Percentiles rank a stretch among this genome's conserved stretches.
phyloP scores from a whole-genome alignment of 2,329 filamentous ascomycete genomes.

The Trichoderma endophyticum region DNA sequence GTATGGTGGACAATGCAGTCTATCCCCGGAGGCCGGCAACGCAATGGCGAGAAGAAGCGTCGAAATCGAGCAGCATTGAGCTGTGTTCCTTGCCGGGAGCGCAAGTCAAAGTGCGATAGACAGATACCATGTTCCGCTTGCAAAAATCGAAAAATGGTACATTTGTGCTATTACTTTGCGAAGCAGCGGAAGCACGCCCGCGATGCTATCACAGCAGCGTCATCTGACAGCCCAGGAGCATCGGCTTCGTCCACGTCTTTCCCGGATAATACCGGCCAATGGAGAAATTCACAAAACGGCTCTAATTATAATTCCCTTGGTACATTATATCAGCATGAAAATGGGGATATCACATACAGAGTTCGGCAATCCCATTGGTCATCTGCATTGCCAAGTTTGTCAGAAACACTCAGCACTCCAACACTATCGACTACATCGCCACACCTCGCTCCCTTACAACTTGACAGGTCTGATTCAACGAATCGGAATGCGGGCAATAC shows the following conservation, averaged over 20 bases:
- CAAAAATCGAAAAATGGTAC: background rate
- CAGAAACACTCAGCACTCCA: background rate
- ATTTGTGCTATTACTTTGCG: background rate
- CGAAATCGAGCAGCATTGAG: background rate
- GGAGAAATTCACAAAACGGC: background rate
- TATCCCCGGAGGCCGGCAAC: background rate
- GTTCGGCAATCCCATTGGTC: background rate
- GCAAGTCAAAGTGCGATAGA: background rate
- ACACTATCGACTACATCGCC: background rate
- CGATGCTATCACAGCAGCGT: background rate
- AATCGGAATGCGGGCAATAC: background rate
- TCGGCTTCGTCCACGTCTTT: background rate
- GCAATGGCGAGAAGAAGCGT: background rate
- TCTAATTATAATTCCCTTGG: background rate
- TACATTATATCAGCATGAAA: background rate
- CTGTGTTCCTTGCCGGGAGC: background rate
- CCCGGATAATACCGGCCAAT: background rate
- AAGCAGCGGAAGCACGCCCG: background rate
- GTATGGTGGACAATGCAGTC: background rate
- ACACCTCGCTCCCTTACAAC: background rate
- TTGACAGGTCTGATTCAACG: background rate
- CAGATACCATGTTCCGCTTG: background rate
- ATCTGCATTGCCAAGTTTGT: background rate
- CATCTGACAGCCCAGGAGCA: background rate
- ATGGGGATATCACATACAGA: background rate